Conservation (phyloP, 2,329 filamentous ascomycete genomes). For the Diplodia corticola region DNA sequence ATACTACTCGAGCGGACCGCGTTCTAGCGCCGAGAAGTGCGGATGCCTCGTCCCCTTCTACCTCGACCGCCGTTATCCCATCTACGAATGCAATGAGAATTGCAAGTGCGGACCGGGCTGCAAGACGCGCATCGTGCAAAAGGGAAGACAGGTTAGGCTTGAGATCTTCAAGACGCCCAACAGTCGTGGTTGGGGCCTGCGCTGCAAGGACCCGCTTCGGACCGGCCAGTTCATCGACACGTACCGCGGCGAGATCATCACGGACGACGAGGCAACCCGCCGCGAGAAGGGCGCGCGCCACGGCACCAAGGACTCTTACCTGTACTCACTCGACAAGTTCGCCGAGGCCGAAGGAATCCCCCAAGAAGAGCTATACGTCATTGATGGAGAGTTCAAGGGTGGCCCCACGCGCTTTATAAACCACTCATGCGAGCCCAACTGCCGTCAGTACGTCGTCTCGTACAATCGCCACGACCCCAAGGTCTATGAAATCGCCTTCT, state of each 20-base stretch:
- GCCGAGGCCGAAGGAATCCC: constrained; percentile 58
- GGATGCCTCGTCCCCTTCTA: constrained; percentile 45
- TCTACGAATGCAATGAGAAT: constrained; percentile 77
- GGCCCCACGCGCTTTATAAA: constrained; percentile 82
- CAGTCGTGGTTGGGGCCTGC: constrained; percentile 77
- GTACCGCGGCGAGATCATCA: constrained; percentile 66
- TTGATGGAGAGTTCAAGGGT: constrained; percentile 72
- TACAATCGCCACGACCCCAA: constrained; percentile 73
- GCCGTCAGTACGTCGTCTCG: constrained; percentile 75
- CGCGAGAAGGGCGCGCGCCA: constrained; percentile 52
- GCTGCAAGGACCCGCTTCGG: constrained; percentile 63
- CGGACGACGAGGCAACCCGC: constrained; percentile 59
- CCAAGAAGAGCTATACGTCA: constrained; percentile 45
- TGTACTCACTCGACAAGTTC: constrained; percentile 83
- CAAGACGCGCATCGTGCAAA: constrained; percentile 74
- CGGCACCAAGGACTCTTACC: constrained; percentile 68
- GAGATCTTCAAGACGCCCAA: constrained; percentile 71
- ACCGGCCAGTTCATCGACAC: constrained; percentile 77
- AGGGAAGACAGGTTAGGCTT: constrained; percentile 68
- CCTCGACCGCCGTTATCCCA: constrained; percentile 49
- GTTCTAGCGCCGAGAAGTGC: constrained; percentile 20
- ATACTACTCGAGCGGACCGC: constrained; percentile 52
- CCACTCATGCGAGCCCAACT: constrained; percentile 77
- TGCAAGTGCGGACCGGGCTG: constrained; percentile 67
- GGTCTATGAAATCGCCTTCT: constrained; percentile 75